These are phyloP conservation scores for Lachnellula willkommii DNA, from an alignment of 2,329 filamentous ascomycete species.

Conservation along the genomic window DNA sequence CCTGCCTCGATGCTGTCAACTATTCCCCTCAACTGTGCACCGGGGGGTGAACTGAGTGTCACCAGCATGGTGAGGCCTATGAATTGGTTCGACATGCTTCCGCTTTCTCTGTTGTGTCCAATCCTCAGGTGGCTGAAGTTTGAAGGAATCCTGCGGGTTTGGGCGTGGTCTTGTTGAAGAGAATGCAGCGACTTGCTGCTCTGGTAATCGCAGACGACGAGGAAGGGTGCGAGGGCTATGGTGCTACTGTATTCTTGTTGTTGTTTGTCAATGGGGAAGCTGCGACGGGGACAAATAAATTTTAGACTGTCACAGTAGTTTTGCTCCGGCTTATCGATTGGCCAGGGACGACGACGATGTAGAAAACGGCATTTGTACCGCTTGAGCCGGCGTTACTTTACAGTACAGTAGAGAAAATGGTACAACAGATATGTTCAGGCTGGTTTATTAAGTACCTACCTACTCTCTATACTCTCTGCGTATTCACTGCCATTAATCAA, in stretches of 20 bases:
- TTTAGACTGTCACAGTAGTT: slow-evolving; percentile 4
- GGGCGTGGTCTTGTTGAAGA: neutral
- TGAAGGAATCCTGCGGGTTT: neutral
- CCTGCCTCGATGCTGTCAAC: slow-evolving; percentile 32
- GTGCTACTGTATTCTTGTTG: neutral
- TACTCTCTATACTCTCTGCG: too few species aligned
- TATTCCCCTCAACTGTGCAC: slow-evolving; percentile 31
- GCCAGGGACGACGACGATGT: neutral
- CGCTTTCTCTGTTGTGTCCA: slow-evolving; percentile 10
- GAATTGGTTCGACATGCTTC: slow-evolving; percentile 30
- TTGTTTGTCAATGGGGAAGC: neutral
- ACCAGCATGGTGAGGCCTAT: slow-evolving; percentile 35
- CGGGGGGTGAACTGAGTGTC: slow-evolving; percentile 30
- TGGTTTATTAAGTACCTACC: too few species aligned
- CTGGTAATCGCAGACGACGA: neutral
- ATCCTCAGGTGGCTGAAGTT: neutral
- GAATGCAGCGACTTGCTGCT: neutral
- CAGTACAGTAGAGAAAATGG: too few species aligned
- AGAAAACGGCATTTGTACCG: neutral
- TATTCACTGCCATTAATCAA: too few species aligned
- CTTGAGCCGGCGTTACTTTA: neutral
- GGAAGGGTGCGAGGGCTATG: neutral
- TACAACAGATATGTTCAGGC: too few species aligned
- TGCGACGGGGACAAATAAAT: slow-evolving; percentile 13
- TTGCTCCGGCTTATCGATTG: slow-evolving; percentile 17